A percentile compares a stretch with the other conserved stretches of the same genome.
These are phyloP conservation scores for Vanrija sp. DNA, from an alignment of 1,284 basidiomycete species.

Conservation along the genomic window DNA sequence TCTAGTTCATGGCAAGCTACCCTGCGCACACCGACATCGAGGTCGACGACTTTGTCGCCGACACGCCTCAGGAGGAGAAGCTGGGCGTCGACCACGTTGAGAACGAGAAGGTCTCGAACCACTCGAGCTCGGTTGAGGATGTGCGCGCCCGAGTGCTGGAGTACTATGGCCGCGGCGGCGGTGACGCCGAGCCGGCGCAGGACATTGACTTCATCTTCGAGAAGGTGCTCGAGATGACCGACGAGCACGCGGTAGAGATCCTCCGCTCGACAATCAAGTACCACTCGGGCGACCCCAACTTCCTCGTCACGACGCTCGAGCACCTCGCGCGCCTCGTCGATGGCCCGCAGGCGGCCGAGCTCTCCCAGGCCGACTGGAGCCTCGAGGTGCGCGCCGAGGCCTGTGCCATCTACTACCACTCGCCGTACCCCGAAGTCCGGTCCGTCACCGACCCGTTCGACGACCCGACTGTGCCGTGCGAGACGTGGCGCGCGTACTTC, in stretches of 20 bases:
- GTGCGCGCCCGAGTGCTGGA: too few relatives aligned
- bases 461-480: slow-evolving; percentile 1
- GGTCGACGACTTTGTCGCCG: too few relatives aligned
- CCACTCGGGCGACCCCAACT: background rate
- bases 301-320: background rate
- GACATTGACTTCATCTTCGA: background rate
- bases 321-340: background rate
- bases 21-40: too few relatives aligned
- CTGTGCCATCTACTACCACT: background rate
- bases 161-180: background rate
- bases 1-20: too few relatives aligned
- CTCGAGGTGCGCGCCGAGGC: background rate
- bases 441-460: slow-evolving; percentile 3
- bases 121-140: too few relatives aligned
- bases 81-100: too few relatives aligned
- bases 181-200: background rate
- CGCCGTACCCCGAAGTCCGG: slow-evolving; percentile 6
- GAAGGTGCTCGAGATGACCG: background rate
- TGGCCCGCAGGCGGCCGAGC: background rate
- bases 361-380: slow-evolving; percentile 1
- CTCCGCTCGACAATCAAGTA: background rate
- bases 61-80: too few relatives aligned
- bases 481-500: slow-evolving; percentile 5
- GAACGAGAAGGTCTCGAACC: too few relatives aligned
- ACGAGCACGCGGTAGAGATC: background rate